Evolutionary conservation across 2,329 filamentous ascomycete genomes (phyloP), one percentile per base, ranked within the genome.

Genomic region (Aspergillus latus): DNA sequence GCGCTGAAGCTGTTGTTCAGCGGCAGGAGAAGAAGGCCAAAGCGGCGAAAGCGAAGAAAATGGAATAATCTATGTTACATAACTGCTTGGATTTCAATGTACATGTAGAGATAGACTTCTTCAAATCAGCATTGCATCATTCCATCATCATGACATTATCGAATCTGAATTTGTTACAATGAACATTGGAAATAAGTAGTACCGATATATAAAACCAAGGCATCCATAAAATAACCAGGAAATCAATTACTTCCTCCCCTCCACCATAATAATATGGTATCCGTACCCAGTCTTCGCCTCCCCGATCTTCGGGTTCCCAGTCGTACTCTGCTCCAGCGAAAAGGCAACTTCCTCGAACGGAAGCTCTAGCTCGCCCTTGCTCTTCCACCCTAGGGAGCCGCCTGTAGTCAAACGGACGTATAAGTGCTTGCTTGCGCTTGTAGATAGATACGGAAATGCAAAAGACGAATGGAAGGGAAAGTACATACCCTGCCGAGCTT

Each of bases 1-100:
- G 92, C 30, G 89, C 92, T 36, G 94, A 99, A 78, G 93, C 88
- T 1, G 80, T 85, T 61, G 90, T 97, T 68, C 88, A 89, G 55
- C 82, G 89, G 62, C 80, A 83, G 63, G 93, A 96, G 79, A 97
- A 97, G 82, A 78, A 85, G 68, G 86, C 84, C 54, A 59, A 52
- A 11, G 57, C 57, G n/a, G 68, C 67, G 52, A 37, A 13, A 13
- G 64, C 62, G 60, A 62, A 60, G 26, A 73, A 73, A 58, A 67
- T 68, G 47, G 59, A 64, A 44, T 72, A 66, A 44, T 32, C n/a
- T n/a, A 30, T 8, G 16, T 37, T 8, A 28, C 37, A 5, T 21
- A 21, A 21, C 21, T 21, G 32, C 48, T 5, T 52, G n/a, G 26
- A 45, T n/a, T 15, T 52, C 2, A 32, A 26, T 56, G 36, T 56